Evolutionary conservation across 2,329 filamentous ascomycete genomes (phyloP).

Genomic region (Hypoxylon sp.): DNA sequence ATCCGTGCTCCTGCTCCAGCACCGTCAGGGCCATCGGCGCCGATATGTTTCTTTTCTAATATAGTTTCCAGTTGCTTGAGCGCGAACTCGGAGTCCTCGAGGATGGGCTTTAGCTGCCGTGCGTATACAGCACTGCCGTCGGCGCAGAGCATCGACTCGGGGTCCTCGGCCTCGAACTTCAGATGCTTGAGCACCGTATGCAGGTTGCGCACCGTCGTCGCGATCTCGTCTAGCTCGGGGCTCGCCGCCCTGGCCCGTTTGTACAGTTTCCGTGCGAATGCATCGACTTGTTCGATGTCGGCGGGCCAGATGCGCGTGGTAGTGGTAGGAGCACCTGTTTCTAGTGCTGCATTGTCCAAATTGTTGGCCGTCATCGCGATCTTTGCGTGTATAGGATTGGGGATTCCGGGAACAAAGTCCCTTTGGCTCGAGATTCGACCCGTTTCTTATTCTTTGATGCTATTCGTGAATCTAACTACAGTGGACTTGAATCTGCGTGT

Average conservation of each 20-base stretch:
- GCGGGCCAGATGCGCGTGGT: constrained; percentile 52
- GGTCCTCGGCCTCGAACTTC: constrained; percentile 70
- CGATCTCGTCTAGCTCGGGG: constrained; percentile 65
- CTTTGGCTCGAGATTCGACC: constrained; percentile 12
- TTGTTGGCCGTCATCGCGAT: constrained; percentile 38
- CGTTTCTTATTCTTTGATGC: constrained; percentile 7
- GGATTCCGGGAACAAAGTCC: constrained; percentile 36
- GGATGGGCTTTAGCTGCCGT: constrained; percentile 65
- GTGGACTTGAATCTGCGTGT: constrained; percentile 5
- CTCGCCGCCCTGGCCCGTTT: constrained; percentile 66
- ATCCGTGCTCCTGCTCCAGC: constrained; percentile 49
- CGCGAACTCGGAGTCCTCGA: constrained; percentile 69
- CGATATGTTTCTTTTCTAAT: constrained; percentile 62
- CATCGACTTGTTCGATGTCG: constrained; percentile 70
- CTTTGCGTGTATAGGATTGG: constrained; percentile 1
- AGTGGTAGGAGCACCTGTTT: constrained; percentile 3
- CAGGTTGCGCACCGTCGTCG: constrained; percentile 66
- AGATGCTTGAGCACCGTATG: constrained; percentile 71
- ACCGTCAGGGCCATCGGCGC: constrained; percentile 40
- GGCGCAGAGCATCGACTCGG: constrained; percentile 68
- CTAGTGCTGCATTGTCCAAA: constrained; percentile 18
- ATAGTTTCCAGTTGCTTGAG: constrained; percentile 69
- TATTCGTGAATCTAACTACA: constrained; percentile 11
- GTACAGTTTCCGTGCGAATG: constrained; percentile 69
- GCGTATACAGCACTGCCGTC: constrained; percentile 60